Base-by-base conservation (phyloP, 1,284 basidiomycete genomes). In the Vanrija sp. region DNA sequence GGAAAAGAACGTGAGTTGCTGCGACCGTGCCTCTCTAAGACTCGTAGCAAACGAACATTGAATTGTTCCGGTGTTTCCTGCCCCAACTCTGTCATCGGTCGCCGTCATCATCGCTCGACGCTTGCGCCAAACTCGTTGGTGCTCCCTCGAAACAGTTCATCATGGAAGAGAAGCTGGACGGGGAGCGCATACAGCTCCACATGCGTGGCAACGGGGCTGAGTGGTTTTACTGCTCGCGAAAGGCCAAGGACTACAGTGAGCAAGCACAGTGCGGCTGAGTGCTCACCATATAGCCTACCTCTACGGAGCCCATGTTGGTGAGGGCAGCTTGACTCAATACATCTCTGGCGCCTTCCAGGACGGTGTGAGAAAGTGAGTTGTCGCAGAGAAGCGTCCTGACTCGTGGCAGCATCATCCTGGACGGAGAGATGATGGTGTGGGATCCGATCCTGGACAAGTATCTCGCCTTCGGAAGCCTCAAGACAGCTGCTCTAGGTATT, bases 351-450 rank as follows among this genome's bases (percentile, higher is more conserved):
- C 85, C 0, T 91, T 97, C 59, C 82, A 88, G 62, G 68, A 80
- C 2, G 81, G 85, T 4, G 81, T 96, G 4, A 82, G 87, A 10
- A 86, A 91, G 91, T 93, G 63, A 63, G 89, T 76, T 19, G 3
- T 36, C 24, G 1, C 8, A 5, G 44, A 7, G 12, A 25, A 15
- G 8, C 37, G 0, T 24, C 31, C 25, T 39, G 12, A 18, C 39
- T 49, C 15, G 31, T 3, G n/a, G 6, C 56, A 95, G 93, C 47
- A 85, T 93, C 62, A 89, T 97, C 42, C 76, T 97, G 16, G 93
- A 97, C 63, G 93, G 94, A 0, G 94, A 98, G 72, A 96, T 98
- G 93, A 78, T 98, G 41, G 94, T 94, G 3, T 96, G 89, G 88
- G 93, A 97, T 70, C 93, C 93, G 0, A 79, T 87, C 2, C 84